phyloP scores from a whole-genome alignment of 352 stramenopile genomes.

The Peronosclerospora sorghi region DNA sequence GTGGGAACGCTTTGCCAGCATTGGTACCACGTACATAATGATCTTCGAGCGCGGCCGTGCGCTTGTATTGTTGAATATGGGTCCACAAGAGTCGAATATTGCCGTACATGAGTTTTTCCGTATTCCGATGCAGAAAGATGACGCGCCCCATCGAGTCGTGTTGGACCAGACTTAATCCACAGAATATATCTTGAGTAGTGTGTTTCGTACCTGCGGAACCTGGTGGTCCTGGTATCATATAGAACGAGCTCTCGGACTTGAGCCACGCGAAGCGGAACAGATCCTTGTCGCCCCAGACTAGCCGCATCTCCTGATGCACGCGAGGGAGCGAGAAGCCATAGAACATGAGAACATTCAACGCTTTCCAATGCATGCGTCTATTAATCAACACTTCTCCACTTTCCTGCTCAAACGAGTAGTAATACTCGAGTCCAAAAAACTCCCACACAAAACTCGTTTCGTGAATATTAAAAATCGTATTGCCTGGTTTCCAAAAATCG shows the following conservation, averaged over 20 bases:
- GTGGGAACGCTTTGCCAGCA: constrained; percentile 50
- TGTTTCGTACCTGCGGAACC: too few species aligned
- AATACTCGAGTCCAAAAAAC: constrained; percentile 43
- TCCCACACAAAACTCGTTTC: constrained; percentile 57
- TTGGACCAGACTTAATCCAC: constrained; percentile 62
- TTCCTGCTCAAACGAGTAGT: constrained; percentile 73
- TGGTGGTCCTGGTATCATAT: too few species aligned
- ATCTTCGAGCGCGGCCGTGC: too few species aligned
- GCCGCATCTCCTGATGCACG: constrained; percentile 31
- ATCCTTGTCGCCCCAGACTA: too few species aligned
- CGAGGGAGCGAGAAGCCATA: constrained; percentile 37
- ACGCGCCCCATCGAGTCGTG: too few species aligned
- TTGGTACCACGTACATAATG: constrained; percentile 56
- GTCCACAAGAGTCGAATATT: constrained; percentile 42
- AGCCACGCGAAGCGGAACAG: too few species aligned
- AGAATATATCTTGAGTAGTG: constrained; percentile 45
- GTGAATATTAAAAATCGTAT: constrained; percentile 77
- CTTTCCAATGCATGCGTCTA: constrained; percentile 32
- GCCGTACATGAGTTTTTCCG: too few species aligned
- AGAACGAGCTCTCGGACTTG: too few species aligned
- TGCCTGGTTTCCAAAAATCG: constrained; percentile 59
- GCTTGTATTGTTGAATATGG: constrained; percentile 51
- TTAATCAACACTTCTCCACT: constrained; percentile 70
- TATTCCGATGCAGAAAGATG: too few species aligned
- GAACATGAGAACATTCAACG: constrained; percentile 65